phyloP scores from a whole-genome alignment of 2,329 filamentous ascomycete genomes.

The Colletotrichum sp. region DNA sequence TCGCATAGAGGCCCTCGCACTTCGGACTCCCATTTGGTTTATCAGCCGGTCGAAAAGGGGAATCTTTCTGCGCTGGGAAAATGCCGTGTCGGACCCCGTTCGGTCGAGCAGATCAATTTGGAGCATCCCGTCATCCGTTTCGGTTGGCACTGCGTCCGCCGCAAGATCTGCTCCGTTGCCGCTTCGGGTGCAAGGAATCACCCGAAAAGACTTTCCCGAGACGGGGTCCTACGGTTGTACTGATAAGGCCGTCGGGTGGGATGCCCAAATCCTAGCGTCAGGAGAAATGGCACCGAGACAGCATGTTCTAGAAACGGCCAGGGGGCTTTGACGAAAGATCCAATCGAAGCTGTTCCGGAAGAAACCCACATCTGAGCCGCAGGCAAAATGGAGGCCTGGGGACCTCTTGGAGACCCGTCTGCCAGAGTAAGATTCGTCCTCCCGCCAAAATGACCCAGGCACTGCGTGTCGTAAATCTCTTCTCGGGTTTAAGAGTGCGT shows the following conservation, averaged over 20 bases:
- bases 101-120: not conserved
- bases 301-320: not conserved
- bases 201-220: not conserved
- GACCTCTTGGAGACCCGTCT: not conserved
- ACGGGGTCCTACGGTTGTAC: not conserved
- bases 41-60: not conserved
- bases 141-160: not conserved
- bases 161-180: not conserved
- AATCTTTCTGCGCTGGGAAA: not conserved
- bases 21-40: not conserved
- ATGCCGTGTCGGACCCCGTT: slow-evolving; percentile 4
- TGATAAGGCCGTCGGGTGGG: not conserved
- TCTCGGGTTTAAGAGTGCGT: not conserved
- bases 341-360: not conserved
- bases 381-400: not conserved
- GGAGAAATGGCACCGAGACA: not conserved
- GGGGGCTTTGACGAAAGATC: too few species aligned
- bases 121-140: not conserved
- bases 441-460: not conserved
- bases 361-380: not conserved
- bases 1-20: not conserved
- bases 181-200: not conserved
- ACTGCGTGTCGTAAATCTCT: not conserved
- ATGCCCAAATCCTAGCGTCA: not conserved
- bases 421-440: not conserved